Base-by-base conservation (phyloP, 2,329 filamentous ascomycete genomes). In the Aureobasidium subglaciale region DNA sequence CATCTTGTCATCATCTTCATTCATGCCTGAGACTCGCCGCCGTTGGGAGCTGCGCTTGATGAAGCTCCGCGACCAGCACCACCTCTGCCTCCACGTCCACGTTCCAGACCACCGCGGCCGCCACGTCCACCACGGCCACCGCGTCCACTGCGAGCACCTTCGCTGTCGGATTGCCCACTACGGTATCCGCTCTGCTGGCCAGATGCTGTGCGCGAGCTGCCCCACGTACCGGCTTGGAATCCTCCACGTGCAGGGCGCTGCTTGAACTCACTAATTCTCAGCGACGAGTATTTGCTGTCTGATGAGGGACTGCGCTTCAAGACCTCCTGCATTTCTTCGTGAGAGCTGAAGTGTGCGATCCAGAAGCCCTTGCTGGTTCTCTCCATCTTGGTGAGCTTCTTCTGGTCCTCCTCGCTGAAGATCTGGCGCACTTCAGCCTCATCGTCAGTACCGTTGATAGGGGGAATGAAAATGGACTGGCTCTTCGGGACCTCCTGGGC, bases 391-490 rank as follows among this genome's bases (percentile, higher is more conserved):
- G 82, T 71, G 61, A 96, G 89, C 75, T 95, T 96, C 29, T 81
- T 68, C 67, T 83, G 85, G 67, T 96, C 90, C 64, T 95, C 88
- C 11, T 93, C 85, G 1, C 83, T 78, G 67, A 99, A 92, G 22
- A 96, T 78, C 38, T 66, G 62, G 30, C 88, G 85, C 56, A 89
- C 86, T 59, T 91, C 88, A 8, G 54, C 42, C 29, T 96, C 88
- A 61, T 92, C 88, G 54, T 82, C 87, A 64, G 85, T 65, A 20
- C 56, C 58, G 32, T 56, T 58, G n/a, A 55, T 57, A 43, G 58
- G 59, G 74, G 88, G 88, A 59, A 99, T 85, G 71, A 96, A 99
- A 18, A 99, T 81, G 46, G 88, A 92, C 64, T 90, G 86, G 63
- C 86, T 89, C 65, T 90, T 81, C 10, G 50, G 65, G 74, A 63